A percentile compares a stretch with the other conserved stretches of the same genome.
Evolutionary conservation across 1,284 basidiomycete species (phyloP).

Genomic region (Ceratobasidium sp.): DNA sequence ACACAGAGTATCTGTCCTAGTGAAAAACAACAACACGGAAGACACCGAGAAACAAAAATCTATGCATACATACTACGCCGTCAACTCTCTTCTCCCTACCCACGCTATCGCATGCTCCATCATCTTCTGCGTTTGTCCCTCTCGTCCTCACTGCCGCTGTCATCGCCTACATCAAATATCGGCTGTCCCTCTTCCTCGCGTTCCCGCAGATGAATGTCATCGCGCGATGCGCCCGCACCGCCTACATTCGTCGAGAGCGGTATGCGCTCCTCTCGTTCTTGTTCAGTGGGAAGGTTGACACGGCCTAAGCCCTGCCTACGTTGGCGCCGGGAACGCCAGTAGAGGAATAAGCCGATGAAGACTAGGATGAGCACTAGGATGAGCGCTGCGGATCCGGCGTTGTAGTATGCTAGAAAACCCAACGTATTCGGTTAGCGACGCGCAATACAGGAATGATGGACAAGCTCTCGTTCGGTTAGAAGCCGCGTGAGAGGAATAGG

Average conservation of each 20-base stretch:
- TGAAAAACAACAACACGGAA: not conserved
- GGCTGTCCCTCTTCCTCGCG: slow-evolving; percentile 54
- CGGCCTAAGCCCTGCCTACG: slow-evolving; percentile 49
- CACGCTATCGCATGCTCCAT: not conserved
- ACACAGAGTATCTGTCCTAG: slow-evolving; percentile 6
- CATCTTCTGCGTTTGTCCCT: slow-evolving; percentile 51
- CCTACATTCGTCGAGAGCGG: slow-evolving; percentile 57
- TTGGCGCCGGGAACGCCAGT: slow-evolving; percentile 72
- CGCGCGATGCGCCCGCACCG: slow-evolving; percentile 37
- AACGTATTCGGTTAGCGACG: slow-evolving; percentile 14
- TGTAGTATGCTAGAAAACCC: slow-evolving; percentile 80
- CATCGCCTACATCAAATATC: slow-evolving; percentile 64
- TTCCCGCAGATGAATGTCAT: slow-evolving; percentile 50
- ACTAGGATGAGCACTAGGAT: slow-evolving; percentile 81
- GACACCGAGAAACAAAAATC: slow-evolving; percentile 37
- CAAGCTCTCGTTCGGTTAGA: not conserved
- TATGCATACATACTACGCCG: slow-evolving; percentile 34
- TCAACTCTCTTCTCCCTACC: slow-evolving; percentile 21
- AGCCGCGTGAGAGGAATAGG: not conserved
- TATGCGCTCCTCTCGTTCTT: slow-evolving; percentile 54
- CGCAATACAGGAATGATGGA: slow-evolving; percentile 18
- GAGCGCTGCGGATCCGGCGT: slow-evolving; percentile 88
- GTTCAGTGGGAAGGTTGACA: slow-evolving; percentile 52
- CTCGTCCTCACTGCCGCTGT: slow-evolving; percentile 63
- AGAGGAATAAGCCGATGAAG: slow-evolving; percentile 79